Percentiles rank a stretch among this genome's conserved stretches.
These are phyloP conservation scores for Penicillium ucsense DNA, from an alignment of 495 filamentous ascomycete species.

Conservation along the genomic window DNA sequence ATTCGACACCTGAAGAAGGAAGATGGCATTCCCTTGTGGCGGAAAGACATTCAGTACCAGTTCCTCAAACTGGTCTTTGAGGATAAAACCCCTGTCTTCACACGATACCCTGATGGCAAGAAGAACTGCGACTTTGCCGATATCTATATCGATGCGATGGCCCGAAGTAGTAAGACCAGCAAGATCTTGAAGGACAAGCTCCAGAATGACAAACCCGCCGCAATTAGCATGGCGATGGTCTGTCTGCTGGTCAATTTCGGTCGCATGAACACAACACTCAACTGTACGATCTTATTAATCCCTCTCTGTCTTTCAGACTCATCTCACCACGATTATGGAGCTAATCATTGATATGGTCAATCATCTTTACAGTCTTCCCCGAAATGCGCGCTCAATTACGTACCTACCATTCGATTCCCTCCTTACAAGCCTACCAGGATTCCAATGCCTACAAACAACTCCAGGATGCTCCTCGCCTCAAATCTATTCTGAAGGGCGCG, in stretches of 20 bases:
- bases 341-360: too few relatives aligned
- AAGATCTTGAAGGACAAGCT: constrained; percentile 97
- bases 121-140: constrained; percentile 82
- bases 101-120: constrained; percentile 62
- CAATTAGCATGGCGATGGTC: constrained; percentile 98
- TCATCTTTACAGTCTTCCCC: constrained; percentile 68
- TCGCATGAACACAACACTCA: constrained; percentile 96
- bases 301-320: not conserved
- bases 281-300: constrained; percentile 54
- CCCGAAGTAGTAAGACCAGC: constrained; percentile 95
- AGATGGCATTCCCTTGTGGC: constrained; percentile 92
- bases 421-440: constrained; percentile 87
- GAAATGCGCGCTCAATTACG: constrained; percentile 98
- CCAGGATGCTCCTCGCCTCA: constrained; percentile 90
- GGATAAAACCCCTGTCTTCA: constrained; percentile 75
- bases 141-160: constrained; percentile 97
- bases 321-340: not conserved
- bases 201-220: constrained; percentile 80
- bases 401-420: constrained; percentile 97
- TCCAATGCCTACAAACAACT: constrained; percentile 95
- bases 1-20: constrained; percentile 95
- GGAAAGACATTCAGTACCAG: constrained; percentile 95
- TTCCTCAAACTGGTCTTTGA: constrained; percentile 90
- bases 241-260: constrained; percentile 95
- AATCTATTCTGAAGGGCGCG: constrained; percentile 94